Percentiles rank a stretch among this genome's conserved stretches.
These are phyloP conservation scores for Ophiostoma perfectum DNA, from an alignment of 2,329 filamentous ascomycete genomes.

Conservation along the genomic window DNA sequence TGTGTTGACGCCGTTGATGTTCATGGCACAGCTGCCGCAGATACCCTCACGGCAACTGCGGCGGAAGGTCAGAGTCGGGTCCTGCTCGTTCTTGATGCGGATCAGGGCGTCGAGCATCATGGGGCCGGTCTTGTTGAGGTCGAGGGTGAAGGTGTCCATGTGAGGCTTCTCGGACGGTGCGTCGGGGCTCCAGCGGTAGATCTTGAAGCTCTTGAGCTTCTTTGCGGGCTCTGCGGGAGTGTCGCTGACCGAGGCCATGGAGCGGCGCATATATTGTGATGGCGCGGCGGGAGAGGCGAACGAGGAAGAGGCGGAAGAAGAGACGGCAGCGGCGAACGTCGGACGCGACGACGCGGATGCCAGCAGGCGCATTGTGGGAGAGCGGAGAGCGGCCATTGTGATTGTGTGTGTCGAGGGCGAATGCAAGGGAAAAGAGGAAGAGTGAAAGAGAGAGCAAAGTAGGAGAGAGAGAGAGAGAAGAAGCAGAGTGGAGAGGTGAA, in stretches of 20 bases:
- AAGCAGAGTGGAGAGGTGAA: neutral
- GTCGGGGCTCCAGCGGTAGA: constrained; percentile 99
- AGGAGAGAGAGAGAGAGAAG: neutral
- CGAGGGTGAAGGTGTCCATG: constrained; percentile 93
- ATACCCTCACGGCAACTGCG: constrained; percentile 96
- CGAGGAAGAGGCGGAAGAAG: constrained; percentile 34
- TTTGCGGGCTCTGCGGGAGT: constrained; percentile 50
- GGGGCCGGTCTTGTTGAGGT: constrained; percentile 97
- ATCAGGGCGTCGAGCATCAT: constrained; percentile 98
- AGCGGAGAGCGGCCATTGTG: constrained; percentile 58
- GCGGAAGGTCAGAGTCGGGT: constrained; percentile 93
- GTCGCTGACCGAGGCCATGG: constrained; percentile 49
- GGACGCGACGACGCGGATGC: constrained; percentile 31
- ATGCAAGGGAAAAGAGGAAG: neutral
- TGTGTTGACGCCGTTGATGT: constrained; percentile 98
- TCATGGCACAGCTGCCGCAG: constrained; percentile 98
- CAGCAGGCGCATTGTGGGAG: constrained; percentile 49
- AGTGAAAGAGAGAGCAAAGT: neutral
- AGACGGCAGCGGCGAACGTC: constrained; percentile 17
- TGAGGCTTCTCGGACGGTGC: constrained; percentile 83
- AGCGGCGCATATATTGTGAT: constrained; percentile 38
- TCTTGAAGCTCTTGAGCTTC: constrained; percentile 87
- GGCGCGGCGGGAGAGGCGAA: constrained; percentile 25
- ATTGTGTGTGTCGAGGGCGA: neutral
- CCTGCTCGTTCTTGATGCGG: constrained; percentile 97